phyloP scores from a whole-genome alignment of 352 stramenopile species.

The Pythium chondricola region DNA sequence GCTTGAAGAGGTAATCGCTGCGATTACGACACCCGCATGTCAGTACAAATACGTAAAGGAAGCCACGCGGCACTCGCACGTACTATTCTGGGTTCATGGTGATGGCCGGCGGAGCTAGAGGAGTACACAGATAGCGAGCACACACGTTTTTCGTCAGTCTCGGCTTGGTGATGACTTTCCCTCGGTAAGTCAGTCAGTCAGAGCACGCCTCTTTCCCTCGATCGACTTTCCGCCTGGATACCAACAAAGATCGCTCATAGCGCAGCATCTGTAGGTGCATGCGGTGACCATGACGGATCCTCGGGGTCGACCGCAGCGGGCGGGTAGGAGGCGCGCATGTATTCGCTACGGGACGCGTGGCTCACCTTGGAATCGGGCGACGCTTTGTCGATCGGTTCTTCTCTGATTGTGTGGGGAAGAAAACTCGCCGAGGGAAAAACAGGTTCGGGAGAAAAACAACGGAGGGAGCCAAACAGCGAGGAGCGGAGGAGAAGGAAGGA shows the following conservation, averaged over 20 bases:
- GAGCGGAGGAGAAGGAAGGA: slow-evolving; percentile 7
- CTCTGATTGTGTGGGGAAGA: slow-evolving; percentile 27
- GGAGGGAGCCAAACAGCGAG: slow-evolving; percentile 3
- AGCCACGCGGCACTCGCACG: slow-evolving; percentile 23
- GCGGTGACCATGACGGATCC: too few species aligned
- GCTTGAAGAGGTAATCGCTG: slow-evolving; percentile 98
- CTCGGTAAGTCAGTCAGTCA: too few species aligned
- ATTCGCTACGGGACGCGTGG: too few species aligned
- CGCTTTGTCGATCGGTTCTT: slow-evolving; percentile 20
- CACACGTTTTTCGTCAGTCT: too few species aligned
- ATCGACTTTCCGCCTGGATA: too few species aligned
- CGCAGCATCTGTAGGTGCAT: too few species aligned
- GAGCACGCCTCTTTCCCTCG: too few species aligned
- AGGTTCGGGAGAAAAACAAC: slow-evolving; percentile 10
- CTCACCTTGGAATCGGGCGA: slow-evolving; percentile 21
- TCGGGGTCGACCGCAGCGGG: background rate
- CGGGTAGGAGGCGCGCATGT: too few species aligned
- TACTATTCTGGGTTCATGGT: slow-evolving; percentile 93
- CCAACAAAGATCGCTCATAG: too few species aligned
- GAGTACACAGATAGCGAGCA: too few species aligned
- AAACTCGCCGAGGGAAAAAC: slow-evolving; percentile 19
- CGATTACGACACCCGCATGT: background rate
- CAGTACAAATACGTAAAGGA: background rate
- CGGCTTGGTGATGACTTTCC: too few species aligned
- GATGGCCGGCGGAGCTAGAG: too few species aligned